A percentile compares a stretch with the other conserved stretches of the same genome.
Evolutionary conservation across 306 rosid species (phyloP).

Genomic region (Gastrolobium bilobum): DNA sequence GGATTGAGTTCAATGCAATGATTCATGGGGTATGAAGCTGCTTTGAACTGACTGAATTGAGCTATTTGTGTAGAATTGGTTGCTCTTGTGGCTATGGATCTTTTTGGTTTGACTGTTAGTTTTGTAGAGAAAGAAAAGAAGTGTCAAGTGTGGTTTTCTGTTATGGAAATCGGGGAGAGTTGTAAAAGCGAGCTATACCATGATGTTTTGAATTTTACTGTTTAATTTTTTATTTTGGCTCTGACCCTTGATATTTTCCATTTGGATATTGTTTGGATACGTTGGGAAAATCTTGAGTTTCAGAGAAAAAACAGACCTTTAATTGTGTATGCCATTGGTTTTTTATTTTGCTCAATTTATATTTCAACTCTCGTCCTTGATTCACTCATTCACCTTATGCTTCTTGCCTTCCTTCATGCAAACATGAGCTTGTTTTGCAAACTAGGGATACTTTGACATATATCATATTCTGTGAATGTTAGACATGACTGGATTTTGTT

Average conservation of each 20-base stretch:
- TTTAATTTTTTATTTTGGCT: not conserved
- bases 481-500: constrained; percentile 1
- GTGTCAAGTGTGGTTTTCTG: not conserved
- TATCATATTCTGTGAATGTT: constrained; percentile 11
- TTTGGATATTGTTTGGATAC: constrained; percentile 5
- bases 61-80: not conserved
- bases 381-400: not conserved
- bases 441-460: not conserved
- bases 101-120: constrained; percentile 4
- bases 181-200: not conserved
- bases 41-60: constrained; percentile 13
- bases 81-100: constrained; percentile 15
- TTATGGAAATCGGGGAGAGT: not conserved
- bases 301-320: not conserved
- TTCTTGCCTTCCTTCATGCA: constrained; percentile 1
- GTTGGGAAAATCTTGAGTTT: constrained; percentile 20
- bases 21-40: constrained; percentile 2
- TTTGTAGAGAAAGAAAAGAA: not conserved
- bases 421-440: constrained; percentile 3
- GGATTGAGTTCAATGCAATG: constrained; percentile 5
- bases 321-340: not conserved
- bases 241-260: not conserved
- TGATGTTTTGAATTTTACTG: constrained; percentile 19
- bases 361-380: constrained; percentile 1
- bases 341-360: constrained; percentile 26